These are phyloP conservation scores for Talaromyces marneffei DNA, from an alignment of 2,329 filamentous ascomycete species.

Conservation along the genomic window DNA sequence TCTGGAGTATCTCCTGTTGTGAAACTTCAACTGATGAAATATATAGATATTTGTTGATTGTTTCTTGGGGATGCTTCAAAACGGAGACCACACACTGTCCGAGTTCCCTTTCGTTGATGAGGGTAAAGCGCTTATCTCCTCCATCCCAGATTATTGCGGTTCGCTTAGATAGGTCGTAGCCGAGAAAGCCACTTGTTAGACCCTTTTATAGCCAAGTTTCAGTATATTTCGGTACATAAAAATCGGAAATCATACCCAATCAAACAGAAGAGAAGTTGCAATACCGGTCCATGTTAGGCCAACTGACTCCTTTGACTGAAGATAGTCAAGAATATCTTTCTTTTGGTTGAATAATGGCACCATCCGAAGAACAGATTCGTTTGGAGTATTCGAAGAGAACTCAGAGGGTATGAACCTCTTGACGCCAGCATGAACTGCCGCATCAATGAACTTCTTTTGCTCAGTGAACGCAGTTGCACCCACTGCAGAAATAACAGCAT, in stretches of 20 bases:
- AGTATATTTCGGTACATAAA: background rate
- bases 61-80: background rate
- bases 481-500: constrained; percentile 14
- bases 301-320: constrained; percentile 44
- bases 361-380: constrained; percentile 20
- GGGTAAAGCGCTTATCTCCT: background rate
- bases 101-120: background rate
- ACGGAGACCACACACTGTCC: background rate
- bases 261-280: constrained; percentile 56
- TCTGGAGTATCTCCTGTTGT: background rate
- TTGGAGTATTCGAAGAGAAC: constrained; percentile 24
- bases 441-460: constrained; percentile 8
- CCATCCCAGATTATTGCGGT: background rate
- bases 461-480: background rate
- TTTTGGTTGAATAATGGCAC: constrained; percentile 25
- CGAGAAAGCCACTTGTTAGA: background rate
- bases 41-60: background rate
- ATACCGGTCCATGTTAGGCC: constrained; percentile 56
- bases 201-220: background rate
- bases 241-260: constrained; percentile 39
- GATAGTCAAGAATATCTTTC: constrained; percentile 43
- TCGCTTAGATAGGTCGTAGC: background rate
- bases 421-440: constrained; percentile 3
- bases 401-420: constrained; percentile 12
- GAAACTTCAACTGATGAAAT: background rate